A percentile compares a stretch with the other conserved stretches of the same genome.
Evolutionary conservation across 129 eudicot species (phyloP).

Genomic region (Mikania micrantha): DNA sequence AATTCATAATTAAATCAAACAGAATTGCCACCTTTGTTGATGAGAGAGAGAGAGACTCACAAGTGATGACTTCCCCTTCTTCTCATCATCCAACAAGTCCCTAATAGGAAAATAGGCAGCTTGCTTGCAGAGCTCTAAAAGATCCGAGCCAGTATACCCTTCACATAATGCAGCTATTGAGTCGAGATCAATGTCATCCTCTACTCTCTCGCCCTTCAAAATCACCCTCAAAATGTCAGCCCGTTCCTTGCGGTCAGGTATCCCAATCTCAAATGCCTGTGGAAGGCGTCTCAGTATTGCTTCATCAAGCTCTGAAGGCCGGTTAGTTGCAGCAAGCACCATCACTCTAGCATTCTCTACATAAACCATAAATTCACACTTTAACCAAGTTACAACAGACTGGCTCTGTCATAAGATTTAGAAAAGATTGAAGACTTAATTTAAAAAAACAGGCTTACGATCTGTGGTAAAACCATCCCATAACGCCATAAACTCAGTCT

Average conservation of each 20-base stretch:
- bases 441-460: no score
- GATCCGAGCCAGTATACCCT: slow-evolving; percentile 90
- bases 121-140: slow-evolving; percentile 79
- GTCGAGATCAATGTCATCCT: slow-evolving; percentile 49
- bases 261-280: slow-evolving; percentile 89
- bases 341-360: slow-evolving; percentile 77
- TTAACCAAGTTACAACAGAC: not conserved
- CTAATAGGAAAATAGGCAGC: slow-evolving; percentile 83
- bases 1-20: not conserved
- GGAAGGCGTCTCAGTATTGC: slow-evolving; percentile 93
- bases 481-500: slow-evolving; percentile 90
- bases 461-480: slow-evolving; percentile 98
- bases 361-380: slow-evolving; percentile 7
- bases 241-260: slow-evolving; percentile 65
- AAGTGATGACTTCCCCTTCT: slow-evolving; percentile 39
- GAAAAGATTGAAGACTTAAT: no score
- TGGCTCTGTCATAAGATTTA: no score
- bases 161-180: slow-evolving; percentile 66
- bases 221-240: slow-evolving; percentile 67
- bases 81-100: slow-evolving; percentile 68
- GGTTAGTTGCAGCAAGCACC: slow-evolving; percentile 95
- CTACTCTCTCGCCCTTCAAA: slow-evolving; percentile 68
- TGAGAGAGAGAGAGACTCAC: slow-evolving; percentile 32
- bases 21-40: not conserved
- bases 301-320: slow-evolving; percentile 93